Conservation (phyloP, 192 early-diverging fungal species). For the Entrophospora sp. region DNA sequence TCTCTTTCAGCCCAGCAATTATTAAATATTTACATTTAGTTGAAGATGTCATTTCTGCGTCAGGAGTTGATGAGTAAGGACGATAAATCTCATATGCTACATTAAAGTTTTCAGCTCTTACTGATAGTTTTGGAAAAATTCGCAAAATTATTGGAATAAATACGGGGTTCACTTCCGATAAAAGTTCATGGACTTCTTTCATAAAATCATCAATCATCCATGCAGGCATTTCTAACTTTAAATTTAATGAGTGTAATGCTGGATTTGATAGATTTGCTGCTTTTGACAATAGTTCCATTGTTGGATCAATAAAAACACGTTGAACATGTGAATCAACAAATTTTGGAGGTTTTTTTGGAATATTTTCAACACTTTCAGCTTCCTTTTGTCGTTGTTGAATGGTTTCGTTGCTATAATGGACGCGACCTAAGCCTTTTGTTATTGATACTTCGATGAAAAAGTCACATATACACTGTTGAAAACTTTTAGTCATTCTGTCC, state of each 20-base stretch:
- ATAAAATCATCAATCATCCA: slow-evolving; percentile 48
- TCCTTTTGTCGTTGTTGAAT: slow-evolving; percentile 22
- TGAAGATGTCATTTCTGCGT: slow-evolving; percentile 5
- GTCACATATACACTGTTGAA: slow-evolving; percentile 46
- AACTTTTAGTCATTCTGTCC: slow-evolving; percentile 35
- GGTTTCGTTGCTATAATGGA: slow-evolving; percentile 19
- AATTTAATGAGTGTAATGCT: slow-evolving; percentile 31
- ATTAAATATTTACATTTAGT: slow-evolving; percentile 35
- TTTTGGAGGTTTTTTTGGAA: neutral
- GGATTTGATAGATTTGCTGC: slow-evolving; percentile 39
- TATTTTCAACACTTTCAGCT: slow-evolving; percentile 10
- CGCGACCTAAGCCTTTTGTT: slow-evolving; percentile 26
- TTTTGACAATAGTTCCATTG: slow-evolving; percentile 34
- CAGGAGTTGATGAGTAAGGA: slow-evolving; percentile 18
- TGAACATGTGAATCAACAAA: slow-evolving; percentile 19
- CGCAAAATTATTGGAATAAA: slow-evolving; percentile 32
- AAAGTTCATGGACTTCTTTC: slow-evolving; percentile 33
- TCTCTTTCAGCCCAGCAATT: slow-evolving; percentile 42
- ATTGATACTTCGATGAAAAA: slow-evolving; percentile 44
- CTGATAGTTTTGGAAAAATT: neutral
- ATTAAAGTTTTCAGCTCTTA: neutral
- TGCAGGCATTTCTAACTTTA: slow-evolving; percentile 34
- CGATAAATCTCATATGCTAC: slow-evolving; percentile 28
- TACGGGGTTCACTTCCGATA: slow-evolving; percentile 31
- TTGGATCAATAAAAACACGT: slow-evolving; percentile 40